phyloP scores from a whole-genome alignment of 306 rosid genomes.

The Dalbergia cultrata region DNA sequence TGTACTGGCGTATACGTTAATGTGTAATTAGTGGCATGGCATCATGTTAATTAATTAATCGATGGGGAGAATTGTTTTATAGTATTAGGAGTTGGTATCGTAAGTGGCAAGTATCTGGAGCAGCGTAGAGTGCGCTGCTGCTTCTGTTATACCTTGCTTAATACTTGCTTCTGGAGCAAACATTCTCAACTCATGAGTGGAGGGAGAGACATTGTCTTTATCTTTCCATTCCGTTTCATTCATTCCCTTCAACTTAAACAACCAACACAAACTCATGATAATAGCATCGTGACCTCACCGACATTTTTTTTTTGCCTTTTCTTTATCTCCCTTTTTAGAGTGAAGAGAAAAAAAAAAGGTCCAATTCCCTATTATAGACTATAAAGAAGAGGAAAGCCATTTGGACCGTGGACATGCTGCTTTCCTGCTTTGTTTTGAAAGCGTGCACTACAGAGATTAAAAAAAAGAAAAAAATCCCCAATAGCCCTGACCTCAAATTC shows the following conservation, averaged over 20 bases:
- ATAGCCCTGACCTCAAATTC: neutral
- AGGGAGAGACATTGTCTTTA: conserved; percentile 19
- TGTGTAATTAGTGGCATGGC: conserved; percentile 1
- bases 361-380: neutral
- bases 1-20: neutral
- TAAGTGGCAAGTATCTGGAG: conserved; percentile 36
- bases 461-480: neutral
- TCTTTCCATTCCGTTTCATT: neutral
- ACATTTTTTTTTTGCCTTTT: conserved; percentile 44
- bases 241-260: conserved; percentile 12
- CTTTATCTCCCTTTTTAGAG: conserved; percentile 1
- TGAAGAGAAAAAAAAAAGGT: neutral
- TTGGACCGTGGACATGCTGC: conserved; percentile 6
- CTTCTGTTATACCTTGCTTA: conserved; percentile 9
- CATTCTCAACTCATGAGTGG: conserved; percentile 61
- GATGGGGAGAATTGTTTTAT: conserved; percentile 28
- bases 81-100: neutral
- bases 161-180: conserved; percentile 47
- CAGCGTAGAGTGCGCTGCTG: conserved; percentile 50
- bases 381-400: neutral
- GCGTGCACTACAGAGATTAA: neutral
- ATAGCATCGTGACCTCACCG: conserved; percentile 31
- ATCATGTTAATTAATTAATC: conserved; percentile 18
- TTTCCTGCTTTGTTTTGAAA: conserved; percentile 26
- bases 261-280: conserved; percentile 42